Conservation (phyloP, 78 protist species). For the Cyanophora paradoxa region DNA sequence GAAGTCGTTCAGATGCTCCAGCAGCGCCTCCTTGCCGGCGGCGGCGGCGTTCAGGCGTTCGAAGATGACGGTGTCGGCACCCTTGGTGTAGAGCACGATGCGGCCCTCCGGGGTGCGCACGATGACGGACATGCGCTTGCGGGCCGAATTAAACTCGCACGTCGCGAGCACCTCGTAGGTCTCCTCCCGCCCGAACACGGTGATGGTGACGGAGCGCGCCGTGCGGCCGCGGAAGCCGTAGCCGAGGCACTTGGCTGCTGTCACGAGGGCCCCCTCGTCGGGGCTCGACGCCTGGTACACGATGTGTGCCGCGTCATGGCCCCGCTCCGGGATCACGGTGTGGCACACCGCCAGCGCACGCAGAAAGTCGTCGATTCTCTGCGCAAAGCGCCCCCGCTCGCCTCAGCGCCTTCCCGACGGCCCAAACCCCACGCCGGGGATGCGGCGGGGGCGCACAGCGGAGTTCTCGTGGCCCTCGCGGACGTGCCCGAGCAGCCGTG, state of each 20-base stretch:
- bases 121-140: constrained; percentile 6
- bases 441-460: no score
- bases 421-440: no score
- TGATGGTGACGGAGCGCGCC: constrained; percentile 4
- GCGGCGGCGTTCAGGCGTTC: no score
- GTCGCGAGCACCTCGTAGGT: neutral
- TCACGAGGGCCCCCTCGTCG: constrained; percentile 84
- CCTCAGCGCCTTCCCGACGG: no score
- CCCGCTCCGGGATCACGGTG: constrained; percentile 21
- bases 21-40: no score
- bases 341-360: constrained; percentile 43
- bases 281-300: constrained; percentile 85
- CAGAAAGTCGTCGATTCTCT: constrained; percentile 10
- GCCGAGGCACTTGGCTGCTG: constrained; percentile 45
- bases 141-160: neutral
- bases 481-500: neutral
- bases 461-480: neutral
- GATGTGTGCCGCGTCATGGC: no score
- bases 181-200: neutral
- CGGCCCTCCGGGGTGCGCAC: constrained; percentile 10
- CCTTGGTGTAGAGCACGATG: neutral
- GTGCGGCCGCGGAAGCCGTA: constrained; percentile 2
- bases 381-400: no score
- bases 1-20: no score
- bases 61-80: neutral